These are phyloP conservation scores for Aspergillus fischeri DNA, from an alignment of 2,329 filamentous ascomycete species.

Conservation along the genomic window DNA sequence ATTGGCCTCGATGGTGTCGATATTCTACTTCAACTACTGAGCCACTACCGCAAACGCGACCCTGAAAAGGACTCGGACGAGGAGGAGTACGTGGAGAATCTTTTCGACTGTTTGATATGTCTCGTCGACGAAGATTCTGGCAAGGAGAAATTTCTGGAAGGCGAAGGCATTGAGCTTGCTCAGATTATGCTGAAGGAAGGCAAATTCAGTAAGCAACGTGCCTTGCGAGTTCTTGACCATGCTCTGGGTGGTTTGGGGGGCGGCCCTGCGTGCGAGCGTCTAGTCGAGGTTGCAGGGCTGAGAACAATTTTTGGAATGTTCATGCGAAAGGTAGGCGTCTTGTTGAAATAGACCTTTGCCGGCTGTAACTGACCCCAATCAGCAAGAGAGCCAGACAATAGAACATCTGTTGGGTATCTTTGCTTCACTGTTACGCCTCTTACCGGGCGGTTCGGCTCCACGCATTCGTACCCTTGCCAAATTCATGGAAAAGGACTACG, in stretches of 20 bases:
- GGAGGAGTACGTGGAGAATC: slow-evolving; percentile 90
- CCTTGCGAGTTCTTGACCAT: slow-evolving; percentile 80
- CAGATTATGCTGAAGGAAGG: slow-evolving; percentile 89
- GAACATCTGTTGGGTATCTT: slow-evolving; percentile 87
- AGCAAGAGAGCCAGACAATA: slow-evolving; percentile 60
- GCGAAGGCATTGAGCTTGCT: slow-evolving; percentile 86
- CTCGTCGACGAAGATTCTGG: slow-evolving; percentile 70
- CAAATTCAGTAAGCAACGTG: slow-evolving; percentile 73
- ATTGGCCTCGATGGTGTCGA: slow-evolving; percentile 70
- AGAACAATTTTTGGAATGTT: slow-evolving; percentile 84
- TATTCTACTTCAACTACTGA: slow-evolving; percentile 73
- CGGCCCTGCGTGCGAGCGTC: slow-evolving; percentile 62
- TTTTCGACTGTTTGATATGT: slow-evolving; percentile 83
- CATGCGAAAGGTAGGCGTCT: slow-evolving; percentile 61
- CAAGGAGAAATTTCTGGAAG: slow-evolving; percentile 78
- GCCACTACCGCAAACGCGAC: slow-evolving; percentile 79
- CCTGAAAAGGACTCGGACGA: slow-evolving; percentile 82
- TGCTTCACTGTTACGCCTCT: slow-evolving; percentile 69
- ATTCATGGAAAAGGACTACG: slow-evolving; percentile 92
- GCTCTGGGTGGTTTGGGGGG: slow-evolving; percentile 60
- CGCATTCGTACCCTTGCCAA: slow-evolving; percentile 86
- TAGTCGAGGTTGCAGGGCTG: slow-evolving; percentile 80
- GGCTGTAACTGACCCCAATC: slow-evolving; percentile 18
- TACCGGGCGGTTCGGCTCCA: slow-evolving; percentile 72
- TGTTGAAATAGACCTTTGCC: background rate